Evolutionary conservation across 768 basidiomycete genomes (phyloP).

Genomic region (Psilocybe sp.): DNA sequence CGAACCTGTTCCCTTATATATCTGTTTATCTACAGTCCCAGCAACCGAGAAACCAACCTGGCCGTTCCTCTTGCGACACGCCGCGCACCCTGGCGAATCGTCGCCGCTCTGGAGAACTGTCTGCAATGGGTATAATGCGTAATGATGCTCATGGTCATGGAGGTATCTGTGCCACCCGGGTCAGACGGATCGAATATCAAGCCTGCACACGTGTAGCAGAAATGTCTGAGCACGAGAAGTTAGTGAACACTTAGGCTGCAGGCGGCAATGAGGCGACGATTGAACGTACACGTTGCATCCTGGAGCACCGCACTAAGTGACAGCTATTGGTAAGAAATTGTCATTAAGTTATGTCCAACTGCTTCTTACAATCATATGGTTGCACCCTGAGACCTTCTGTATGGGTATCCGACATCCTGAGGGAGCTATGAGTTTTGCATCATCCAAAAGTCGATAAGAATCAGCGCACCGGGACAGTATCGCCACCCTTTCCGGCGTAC

Average conservation of each 20-base stretch:
- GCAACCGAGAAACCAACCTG: too few species aligned
- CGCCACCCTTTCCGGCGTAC: constrained; percentile 25
- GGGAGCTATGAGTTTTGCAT: neutral
- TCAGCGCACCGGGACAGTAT: constrained; percentile 46
- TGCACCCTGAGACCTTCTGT: constrained; percentile 48
- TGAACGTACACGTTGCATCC: constrained; percentile 46
- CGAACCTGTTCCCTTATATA: too few species aligned
- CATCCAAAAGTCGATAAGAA: neutral
- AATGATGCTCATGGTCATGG: constrained; percentile 4
- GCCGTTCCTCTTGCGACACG: neutral
- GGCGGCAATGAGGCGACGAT: neutral
- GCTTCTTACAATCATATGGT: constrained; percentile 54
- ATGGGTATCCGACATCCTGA: constrained; percentile 47
- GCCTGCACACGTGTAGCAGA: constrained; percentile 51
- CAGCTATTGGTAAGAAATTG: neutral
- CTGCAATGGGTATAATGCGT: constrained; percentile 11
- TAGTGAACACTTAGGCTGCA: neutral
- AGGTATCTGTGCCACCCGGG: neutral
- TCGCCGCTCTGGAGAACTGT: constrained; percentile 5
- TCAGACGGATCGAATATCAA: constrained; percentile 32
- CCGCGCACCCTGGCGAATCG: neutral
- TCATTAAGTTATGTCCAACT: neutral
- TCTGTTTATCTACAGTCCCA: too few species aligned
- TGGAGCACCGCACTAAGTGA: constrained; percentile 46
- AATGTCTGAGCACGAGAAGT: constrained; percentile 31